Percentiles rank a stretch among this genome's conserved stretches.
phyloP scores from a whole-genome alignment of 768 basidiomycete species.

The Neoboletus subvelutipes region DNA sequence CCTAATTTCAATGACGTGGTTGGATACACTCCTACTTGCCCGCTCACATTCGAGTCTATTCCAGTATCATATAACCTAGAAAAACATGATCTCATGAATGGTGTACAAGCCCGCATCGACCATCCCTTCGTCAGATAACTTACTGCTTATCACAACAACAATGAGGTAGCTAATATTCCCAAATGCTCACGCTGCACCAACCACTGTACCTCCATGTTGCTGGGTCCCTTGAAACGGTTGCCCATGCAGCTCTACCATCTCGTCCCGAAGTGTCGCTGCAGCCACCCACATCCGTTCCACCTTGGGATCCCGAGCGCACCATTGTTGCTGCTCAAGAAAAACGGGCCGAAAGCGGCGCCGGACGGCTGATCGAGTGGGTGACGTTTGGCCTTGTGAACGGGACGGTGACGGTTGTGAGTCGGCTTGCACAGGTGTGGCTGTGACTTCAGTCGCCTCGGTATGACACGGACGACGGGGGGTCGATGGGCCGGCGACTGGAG shows the following conservation, averaged over 20 bases:
- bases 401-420: conserved; percentile 27
- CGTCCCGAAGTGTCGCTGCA: conserved; percentile 11
- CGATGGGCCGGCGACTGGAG: conserved; percentile 19
- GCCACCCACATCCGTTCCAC: conserved; percentile 27
- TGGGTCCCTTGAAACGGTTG: conserved; percentile 14
- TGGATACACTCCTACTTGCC: not conserved
- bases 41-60: not conserved
- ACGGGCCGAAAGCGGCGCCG: conserved; percentile 47
- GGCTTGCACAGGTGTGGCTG: conserved; percentile 10
- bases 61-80: not conserved
- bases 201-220: not conserved
- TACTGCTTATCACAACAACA: not conserved
- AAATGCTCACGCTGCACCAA: not conserved
- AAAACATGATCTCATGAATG: not conserved
- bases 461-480: conserved; percentile 23
- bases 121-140: not conserved
- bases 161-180: not conserved
- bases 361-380: conserved; percentile 12
- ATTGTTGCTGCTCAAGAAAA: conserved; percentile 50
- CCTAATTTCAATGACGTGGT: too few relatives aligned
- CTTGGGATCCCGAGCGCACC: conserved; percentile 43
- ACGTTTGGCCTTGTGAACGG: conserved; percentile 13
- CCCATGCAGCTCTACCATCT: conserved; percentile 15
- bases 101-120: not conserved
- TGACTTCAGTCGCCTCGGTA: conserved; percentile 3